Base-by-base conservation (phyloP, 202 grass and related monocot species). In the Saccharum hybrid region DNA sequence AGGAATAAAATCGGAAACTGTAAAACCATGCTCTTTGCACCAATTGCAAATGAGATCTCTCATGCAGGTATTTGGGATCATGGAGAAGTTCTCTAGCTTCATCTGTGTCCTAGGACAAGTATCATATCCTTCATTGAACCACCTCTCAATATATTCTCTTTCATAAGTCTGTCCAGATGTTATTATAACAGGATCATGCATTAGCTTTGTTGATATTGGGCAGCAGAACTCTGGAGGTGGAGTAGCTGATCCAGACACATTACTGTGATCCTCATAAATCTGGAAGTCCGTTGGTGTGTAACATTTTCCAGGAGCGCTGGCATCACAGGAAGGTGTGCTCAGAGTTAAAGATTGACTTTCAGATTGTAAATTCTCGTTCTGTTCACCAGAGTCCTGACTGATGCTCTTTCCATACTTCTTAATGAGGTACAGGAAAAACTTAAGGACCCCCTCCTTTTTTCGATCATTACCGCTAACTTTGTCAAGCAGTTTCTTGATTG, bases 121-220 rank as follows among this genome's bases (percentile, higher is more conserved):
- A 82, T 87, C 79, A 66, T 94, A 81, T 75, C 96, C 96, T 78
- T 96, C 86, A 70, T 65, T 73, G 74, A 98, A 98, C 96, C 96
- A 98, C 72, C 86, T 98, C 74, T 96, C 85, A 42, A 98, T 98
- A 69, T 75, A 85, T 76, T 87, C 78, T 81, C 89, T 93, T 88
- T 98, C 96, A 74, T 87, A 98, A 75, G 96, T 98, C 88, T 92
- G 96, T 77, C 96, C 93, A 66, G 96, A 96, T 71, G 85, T 66
- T 91, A 96, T 96, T 86, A 96, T 88, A 36, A 98, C 93, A 73
- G 96, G 93, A 89, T 98, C 88, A 73, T 75, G 66, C 96, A 98
- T 96, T 79, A 98, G 45, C 71, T 81, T 90, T 63, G 84, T 88
- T 82, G 93, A 98, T 82, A 96, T 88, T 61, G 96, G 96, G 88